A percentile compares a stretch with the other conserved stretches of the same genome.
phyloP scores from a whole-genome alignment of 169 alveolate genomes.

The Ichthyophthirius multifiliis region DNA sequence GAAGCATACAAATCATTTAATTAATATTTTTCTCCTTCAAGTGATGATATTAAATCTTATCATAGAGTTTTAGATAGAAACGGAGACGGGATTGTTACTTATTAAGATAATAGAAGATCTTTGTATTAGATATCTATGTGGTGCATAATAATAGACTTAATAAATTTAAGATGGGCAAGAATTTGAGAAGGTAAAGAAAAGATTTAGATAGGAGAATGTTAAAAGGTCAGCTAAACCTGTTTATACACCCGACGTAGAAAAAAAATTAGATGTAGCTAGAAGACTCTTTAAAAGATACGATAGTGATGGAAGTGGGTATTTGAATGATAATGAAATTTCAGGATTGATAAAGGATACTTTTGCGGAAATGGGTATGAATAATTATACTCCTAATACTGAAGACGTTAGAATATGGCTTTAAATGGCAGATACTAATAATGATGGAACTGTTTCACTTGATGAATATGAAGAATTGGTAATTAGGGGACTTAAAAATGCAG shows the following conservation, averaged over 20 bases:
- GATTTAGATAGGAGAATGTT: conserved; percentile 3
- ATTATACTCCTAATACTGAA: conserved; percentile 28
- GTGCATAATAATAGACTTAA: no score
- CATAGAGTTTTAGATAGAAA: conserved; percentile 38
- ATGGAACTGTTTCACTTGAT: conserved; percentile 17
- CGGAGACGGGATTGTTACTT: conserved; percentile 46
- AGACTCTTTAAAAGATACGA: conserved; percentile 20
- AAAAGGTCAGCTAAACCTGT: not conserved
- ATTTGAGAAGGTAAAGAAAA: no score
- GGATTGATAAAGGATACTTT: conserved; percentile 7
- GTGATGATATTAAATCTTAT: conserved; percentile 39
- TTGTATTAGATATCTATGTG: conserved; percentile 39
- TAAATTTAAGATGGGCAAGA: no score
- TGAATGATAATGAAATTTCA: conserved; percentile 27
- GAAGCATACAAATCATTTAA: conserved; percentile 48
- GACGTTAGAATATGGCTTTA: conserved; percentile 26
- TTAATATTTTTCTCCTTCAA: conserved; percentile 24
- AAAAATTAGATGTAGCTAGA: conserved; percentile 37
- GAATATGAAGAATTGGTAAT: conserved; percentile 24
- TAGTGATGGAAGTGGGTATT: conserved; percentile 20
- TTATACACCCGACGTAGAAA: conserved; percentile 17
- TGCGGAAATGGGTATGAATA: conserved; percentile 30
- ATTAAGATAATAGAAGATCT: conserved; percentile 37
- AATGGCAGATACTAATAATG: conserved; percentile 26
- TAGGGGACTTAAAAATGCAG: not conserved